These are phyloP conservation scores for Fusarium torulosum DNA, from an alignment of 2,329 filamentous ascomycete genomes.

Conservation along the genomic window DNA sequence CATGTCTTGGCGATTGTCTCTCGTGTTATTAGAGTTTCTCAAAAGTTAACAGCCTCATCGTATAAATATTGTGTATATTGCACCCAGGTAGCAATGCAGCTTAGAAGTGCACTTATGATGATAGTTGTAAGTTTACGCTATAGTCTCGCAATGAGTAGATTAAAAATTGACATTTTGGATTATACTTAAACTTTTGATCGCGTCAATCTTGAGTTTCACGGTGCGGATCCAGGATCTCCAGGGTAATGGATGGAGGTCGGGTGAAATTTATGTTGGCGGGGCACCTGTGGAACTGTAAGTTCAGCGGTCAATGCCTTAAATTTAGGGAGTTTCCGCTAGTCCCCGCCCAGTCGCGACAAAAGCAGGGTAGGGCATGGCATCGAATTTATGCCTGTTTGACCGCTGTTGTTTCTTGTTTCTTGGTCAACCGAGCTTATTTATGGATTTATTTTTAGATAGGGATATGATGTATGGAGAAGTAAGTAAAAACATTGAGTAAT, in stretches of 20 bases:
- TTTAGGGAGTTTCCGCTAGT: constrained; percentile 33
- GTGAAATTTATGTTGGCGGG: constrained; percentile 9
- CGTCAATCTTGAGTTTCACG: no score
- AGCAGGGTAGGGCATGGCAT: constrained; percentile 17
- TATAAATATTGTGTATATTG: background rate
- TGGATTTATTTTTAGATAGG: background rate
- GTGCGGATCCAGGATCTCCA: background rate
- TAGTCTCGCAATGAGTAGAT: background rate
- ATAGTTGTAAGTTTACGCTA: background rate
- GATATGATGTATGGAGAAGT: background rate
- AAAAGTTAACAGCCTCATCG: background rate
- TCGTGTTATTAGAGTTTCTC: background rate
- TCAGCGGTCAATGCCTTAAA: constrained; percentile 39
- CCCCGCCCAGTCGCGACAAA: constrained; percentile 17
- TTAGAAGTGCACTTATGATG: background rate
- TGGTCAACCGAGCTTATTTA: constrained; percentile 34
- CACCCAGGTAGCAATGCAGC: background rate
- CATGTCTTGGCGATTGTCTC: background rate
- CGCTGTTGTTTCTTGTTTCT: constrained; percentile 40
- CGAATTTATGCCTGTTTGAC: constrained; percentile 35
- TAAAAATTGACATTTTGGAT: background rate
- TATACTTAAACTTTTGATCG: background rate
- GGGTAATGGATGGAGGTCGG: background rate
- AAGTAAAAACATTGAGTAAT: background rate
- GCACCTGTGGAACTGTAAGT: constrained; percentile 1